A percentile compares a stretch with the other conserved stretches of the same genome.
phyloP scores from a whole-genome alignment of 805 yeast genomes.

The Schwanniomyces polymorphus region DNA sequence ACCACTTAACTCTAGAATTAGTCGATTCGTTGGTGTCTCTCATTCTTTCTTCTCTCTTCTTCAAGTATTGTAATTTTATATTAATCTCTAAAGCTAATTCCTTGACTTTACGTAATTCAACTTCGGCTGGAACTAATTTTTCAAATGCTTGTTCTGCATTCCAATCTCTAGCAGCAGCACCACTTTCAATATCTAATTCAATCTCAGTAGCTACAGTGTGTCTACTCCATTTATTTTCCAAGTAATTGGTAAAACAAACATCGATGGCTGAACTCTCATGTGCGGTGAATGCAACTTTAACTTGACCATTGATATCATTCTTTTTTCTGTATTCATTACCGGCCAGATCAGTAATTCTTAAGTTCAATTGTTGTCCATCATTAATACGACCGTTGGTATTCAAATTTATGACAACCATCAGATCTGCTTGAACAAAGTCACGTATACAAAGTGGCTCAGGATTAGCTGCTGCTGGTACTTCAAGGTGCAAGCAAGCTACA shows the following conservation, averaged over 20 bases:
- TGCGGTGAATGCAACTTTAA: constrained; percentile 81
- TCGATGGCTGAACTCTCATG: constrained; percentile 84
- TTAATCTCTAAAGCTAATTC: constrained; percentile 82
- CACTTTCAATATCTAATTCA: constrained; percentile 91
- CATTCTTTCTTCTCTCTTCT: constrained; percentile 83
- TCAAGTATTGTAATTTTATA: constrained; percentile 78
- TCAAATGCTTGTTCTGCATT: constrained; percentile 90
- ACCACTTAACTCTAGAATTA: constrained; percentile 86
- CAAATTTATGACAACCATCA: constrained; percentile 82
- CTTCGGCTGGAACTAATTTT: constrained; percentile 89
- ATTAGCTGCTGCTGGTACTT: constrained; percentile 47
- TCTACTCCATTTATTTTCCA: constrained; percentile 26
- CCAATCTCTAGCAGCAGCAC: constrained; percentile 98
- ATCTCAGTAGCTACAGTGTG: constrained; percentile 60
- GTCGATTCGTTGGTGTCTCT: constrained; percentile 98
- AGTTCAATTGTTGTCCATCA: constrained; percentile 81
- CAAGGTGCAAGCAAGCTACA: constrained; percentile 49
- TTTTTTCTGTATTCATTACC: constrained; percentile 82
- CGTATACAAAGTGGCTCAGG: constrained; percentile 79
- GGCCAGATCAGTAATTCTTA: constrained; percentile 68
- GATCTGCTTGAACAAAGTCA: constrained; percentile 84
- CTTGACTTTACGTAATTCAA: constrained; percentile 83
- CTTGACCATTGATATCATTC: constrained; percentile 71
- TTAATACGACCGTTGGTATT: constrained; percentile 72
- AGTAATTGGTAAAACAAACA: constrained; percentile 79